Evolutionary conservation across 2,329 filamentous ascomycete species (phyloP).

Genomic region (Trichoderma sp.): DNA sequence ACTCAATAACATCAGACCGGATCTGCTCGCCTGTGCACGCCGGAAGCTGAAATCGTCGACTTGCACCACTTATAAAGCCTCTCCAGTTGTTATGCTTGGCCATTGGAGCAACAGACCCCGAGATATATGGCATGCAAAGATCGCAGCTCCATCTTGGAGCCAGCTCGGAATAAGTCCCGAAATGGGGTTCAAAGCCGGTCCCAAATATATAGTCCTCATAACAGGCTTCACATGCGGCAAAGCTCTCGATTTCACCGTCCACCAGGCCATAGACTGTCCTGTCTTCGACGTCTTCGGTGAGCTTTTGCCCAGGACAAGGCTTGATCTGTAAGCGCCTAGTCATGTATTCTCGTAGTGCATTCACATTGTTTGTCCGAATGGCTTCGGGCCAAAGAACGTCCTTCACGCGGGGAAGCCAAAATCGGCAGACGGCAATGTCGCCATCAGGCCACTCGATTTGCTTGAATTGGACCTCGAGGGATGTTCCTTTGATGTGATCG

Average conservation of each 20-base stretch:
- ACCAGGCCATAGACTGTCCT: slow-evolving; percentile 37
- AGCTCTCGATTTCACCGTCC: slow-evolving; percentile 34
- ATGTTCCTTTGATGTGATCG: slow-evolving; percentile 39
- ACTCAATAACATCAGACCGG: slow-evolving; percentile 30
- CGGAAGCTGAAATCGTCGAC: slow-evolving; percentile 31
- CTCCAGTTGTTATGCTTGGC: slow-evolving; percentile 34
- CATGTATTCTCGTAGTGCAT: slow-evolving; percentile 35
- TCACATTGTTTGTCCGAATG: slow-evolving; percentile 31
- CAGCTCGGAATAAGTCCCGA: slow-evolving; percentile 29
- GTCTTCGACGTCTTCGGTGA: slow-evolving; percentile 29
- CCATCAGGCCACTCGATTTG: slow-evolving; percentile 31
- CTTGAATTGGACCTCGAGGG: slow-evolving; percentile 34
- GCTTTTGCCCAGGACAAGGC: slow-evolving; percentile 35
- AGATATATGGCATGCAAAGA: slow-evolving; percentile 34
- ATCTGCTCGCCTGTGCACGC: slow-evolving; percentile 34
- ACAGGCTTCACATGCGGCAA: slow-evolving; percentile 44
- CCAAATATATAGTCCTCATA: slow-evolving; percentile 38
- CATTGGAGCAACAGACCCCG: slow-evolving; percentile 26
- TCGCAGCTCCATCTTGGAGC: slow-evolving; percentile 38
- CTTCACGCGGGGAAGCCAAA: slow-evolving; percentile 35
- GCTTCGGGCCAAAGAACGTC: slow-evolving; percentile 40
- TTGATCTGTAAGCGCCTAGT: slow-evolving; percentile 31
- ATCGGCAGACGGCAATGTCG: slow-evolving; percentile 4
- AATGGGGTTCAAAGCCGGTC: slow-evolving; percentile 35
- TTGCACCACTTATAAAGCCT: slow-evolving; percentile 33